These are phyloP conservation scores for Wickerhamiella musiphila DNA, from an alignment of 805 yeast genomes.

Conservation along the genomic window DNA sequence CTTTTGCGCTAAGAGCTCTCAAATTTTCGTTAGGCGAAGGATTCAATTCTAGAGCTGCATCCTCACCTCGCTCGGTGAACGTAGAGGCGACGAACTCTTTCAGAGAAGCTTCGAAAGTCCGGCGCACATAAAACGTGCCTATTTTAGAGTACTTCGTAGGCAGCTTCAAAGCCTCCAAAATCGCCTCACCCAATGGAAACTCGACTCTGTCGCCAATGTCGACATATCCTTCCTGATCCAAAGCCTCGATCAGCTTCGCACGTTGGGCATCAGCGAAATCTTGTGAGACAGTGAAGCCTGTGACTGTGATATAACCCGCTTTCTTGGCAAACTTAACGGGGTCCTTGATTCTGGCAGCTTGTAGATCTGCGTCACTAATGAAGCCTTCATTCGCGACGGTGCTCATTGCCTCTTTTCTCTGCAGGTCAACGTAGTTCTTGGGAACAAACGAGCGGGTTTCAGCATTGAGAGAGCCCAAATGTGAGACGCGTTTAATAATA, in stretches of 20 bases:
- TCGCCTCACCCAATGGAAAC: not conserved
- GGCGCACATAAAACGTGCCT: conserved; percentile 1
- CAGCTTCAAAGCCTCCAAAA: not conserved
- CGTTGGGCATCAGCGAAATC: conserved; percentile 3
- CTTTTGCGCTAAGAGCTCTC: not conserved
- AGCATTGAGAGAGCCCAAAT: conserved; percentile 4
- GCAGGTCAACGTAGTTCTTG: conserved; percentile 3
- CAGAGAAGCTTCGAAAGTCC: conserved; percentile 3
- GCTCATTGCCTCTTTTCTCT: conserved; percentile 1
- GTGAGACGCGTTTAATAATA: no score
- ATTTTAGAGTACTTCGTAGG: conserved; percentile 1
- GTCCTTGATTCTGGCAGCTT: conserved; percentile 2
- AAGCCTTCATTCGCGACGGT: conserved; percentile 2
- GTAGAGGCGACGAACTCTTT: conserved; percentile 1
- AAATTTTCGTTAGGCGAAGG: not conserved
- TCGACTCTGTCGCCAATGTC: conserved; percentile 6
- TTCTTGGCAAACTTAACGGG: conserved; percentile 5
- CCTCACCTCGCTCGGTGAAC: not conserved
- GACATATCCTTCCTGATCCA: conserved; percentile 5
- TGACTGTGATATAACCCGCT: not conserved
- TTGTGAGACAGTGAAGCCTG: conserved; percentile 4
- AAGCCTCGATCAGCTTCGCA: not conserved
- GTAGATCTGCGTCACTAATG: conserved; percentile 1
- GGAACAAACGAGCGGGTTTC: conserved; percentile 6
- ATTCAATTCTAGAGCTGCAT: conserved; percentile 1